Percentiles rank a stretch among this genome's conserved stretches.
Conservation (phyloP, 257 asterid genomes). For the Jasminum sambac region DNA sequence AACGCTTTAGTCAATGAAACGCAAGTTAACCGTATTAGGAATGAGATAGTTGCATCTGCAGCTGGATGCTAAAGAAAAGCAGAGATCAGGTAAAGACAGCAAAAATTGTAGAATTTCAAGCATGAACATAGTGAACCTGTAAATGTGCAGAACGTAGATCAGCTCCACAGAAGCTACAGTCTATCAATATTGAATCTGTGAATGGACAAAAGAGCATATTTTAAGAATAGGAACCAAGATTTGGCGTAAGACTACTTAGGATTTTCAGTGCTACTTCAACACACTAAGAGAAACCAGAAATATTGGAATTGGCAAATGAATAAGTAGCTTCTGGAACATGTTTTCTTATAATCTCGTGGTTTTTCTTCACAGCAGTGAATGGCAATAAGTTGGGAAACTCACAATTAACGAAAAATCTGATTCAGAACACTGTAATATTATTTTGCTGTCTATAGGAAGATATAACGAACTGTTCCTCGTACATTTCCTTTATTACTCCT, state of each 20-base stretch:
- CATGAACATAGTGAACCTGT: slow-evolving; percentile 51
- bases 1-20: no score
- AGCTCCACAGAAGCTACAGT: slow-evolving; percentile 91
- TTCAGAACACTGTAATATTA: neutral
- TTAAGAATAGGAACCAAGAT: slow-evolving; percentile 19
- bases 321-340: neutral
- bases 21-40: slow-evolving; percentile 16
- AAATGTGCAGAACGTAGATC: slow-evolving; percentile 91
- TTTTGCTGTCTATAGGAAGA: neutral
- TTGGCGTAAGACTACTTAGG: neutral
- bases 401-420: neutral
- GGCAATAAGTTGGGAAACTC: neutral
- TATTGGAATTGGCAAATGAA: neutral
- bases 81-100: neutral
- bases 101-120: slow-evolving; percentile 8
- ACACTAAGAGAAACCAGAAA: neutral
- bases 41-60: slow-evolving; percentile 17
- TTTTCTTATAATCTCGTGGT: neutral
- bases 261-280: neutral
- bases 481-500: neutral
- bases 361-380: neutral
- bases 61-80: neutral
- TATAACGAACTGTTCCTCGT: neutral
- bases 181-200: slow-evolving; percentile 87
- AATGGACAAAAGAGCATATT: slow-evolving; percentile 26